Base-by-base conservation (phyloP, 176 grass and related monocot genomes). In the Secale cereale region DNA sequence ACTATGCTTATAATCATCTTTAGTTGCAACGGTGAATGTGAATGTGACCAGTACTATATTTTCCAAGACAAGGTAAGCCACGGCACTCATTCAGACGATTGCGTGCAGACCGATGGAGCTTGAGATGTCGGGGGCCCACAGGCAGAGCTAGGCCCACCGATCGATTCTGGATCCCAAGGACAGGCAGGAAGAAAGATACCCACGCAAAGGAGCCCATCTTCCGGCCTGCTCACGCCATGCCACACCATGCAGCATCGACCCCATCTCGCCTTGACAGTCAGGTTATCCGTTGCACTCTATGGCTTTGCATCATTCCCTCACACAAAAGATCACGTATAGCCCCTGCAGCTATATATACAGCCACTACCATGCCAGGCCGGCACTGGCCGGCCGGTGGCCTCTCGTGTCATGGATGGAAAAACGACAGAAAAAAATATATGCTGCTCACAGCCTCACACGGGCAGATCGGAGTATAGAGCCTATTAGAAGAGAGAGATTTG, bases 271-370 rank as follows among this genome's bases (percentile, higher is more conserved):
- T 69, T 69, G 83, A 10, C 26, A 79, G 36, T 26, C 31, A 46
- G 20, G 59, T 59, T 22, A 75, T 70, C 37, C 70, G 13, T 37
- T 77, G 82, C 71, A 48, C 37, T 26, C 22, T 50, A 56, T 81
- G 81, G 23, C 65, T 60, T 89, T 83, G 83, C 73, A 87, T 79
- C 57, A 84, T 76, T 88, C 52, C 85, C 59, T 86, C 27, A 45
- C 82, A 79, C 59, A 85, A 89, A 78, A 85, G 85, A 87, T 81
- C 82, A 35, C 71, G 59, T 66, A 10, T 66, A 66, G 6, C 33
- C 77, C 15, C 59, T 78, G 33, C n/a, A 78, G 79, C 33, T 73
- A 62, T 83, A 46, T 28, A 41, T 61, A 9, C 41, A 79, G 36
- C 25, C 16, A 45, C 35, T 52, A 37, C 67, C 31, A 9, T 65